Evolutionary conservation across 495 filamentous ascomycete genomes (phyloP), one percentile per base, ranked within the genome.

Genomic region (Endocarpon pusillum): DNA sequence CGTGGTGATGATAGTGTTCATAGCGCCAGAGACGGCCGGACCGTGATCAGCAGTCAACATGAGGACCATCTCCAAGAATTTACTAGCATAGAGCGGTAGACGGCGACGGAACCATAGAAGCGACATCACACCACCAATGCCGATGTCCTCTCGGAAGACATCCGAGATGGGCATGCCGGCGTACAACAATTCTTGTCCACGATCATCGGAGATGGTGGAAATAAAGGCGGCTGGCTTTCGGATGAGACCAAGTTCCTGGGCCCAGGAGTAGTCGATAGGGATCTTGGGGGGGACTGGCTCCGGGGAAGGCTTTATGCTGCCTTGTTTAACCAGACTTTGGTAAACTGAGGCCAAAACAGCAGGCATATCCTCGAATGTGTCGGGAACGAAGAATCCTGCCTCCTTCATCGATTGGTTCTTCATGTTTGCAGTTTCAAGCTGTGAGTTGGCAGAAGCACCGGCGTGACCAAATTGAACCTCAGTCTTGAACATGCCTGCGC

Each of bases 1-100:
- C 30, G 89, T 97, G 35, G 89, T 97, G 58, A 97, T 96, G 61
- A 97, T 97, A 42, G 89, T 97, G 76, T 97, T 97, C 89, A 97
- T 97, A 48, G 89, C 89, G 66, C 89, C 89, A 44, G 89, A 97
- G 41, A 97, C 89, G 50, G 89, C 89, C 27, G 89, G 89, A 61
- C 89, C 89, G 73, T 97, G 89, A 53, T 97, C 89, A 46, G 89
- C 89, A 48, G 89, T 97, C 53, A 97, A 73, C 89, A 97, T 97
- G 57, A 97, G 85, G 44, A 97, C 91, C 89, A 97, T 97, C 71
- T 97, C 89, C 43, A 97, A 62, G 74, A 97, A 97, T 67, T 89
- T 91, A 68, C 83, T 83, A 47, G 89, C 91, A 52, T 93, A 94
- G 46, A 80, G 67, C 42, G 89, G 89, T 32, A 97, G 81, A 52